Percentiles rank a stretch among this genome's conserved stretches.
phyloP scores from a whole-genome alignment of 331 rosid genomes.

The Erythrophleum ivorense region DNA sequence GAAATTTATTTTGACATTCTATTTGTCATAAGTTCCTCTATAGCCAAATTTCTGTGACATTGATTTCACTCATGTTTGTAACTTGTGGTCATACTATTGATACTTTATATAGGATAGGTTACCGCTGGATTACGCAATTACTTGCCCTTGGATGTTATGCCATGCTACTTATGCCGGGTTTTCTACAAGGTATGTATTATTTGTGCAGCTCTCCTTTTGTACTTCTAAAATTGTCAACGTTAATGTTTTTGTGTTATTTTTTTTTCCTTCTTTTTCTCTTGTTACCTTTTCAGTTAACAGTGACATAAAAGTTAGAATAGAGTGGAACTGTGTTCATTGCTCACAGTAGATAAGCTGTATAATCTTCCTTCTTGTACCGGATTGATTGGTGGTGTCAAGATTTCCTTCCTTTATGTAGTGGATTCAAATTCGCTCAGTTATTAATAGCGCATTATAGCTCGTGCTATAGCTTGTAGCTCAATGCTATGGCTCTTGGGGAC shows the following conservation, averaged over 20 bases:
- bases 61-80: constrained; percentile 3
- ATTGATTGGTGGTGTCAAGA: background rate
- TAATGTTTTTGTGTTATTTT: background rate
- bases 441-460: background rate
- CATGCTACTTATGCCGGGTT: constrained; percentile 90
- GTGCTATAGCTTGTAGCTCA: background rate
- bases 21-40: background rate
- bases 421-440: background rate
- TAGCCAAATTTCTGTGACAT: background rate
- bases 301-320: background rate
- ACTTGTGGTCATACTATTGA: constrained; percentile 36
- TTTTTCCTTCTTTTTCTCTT: background rate
- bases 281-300: background rate
- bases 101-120: constrained; percentile 87
- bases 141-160: constrained; percentile 82
- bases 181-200: constrained; percentile 73
- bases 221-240: background rate
- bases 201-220: constrained; percentile 22
- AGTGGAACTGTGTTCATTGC: background rate
- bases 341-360: background rate
- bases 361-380: background rate
- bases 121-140: constrained; percentile 73
- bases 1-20: background rate
- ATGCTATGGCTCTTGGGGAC: background rate
- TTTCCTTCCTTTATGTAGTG: background rate